phyloP scores from a whole-genome alignment of 1,284 basidiomycete genomes.

The Irpex sp. region DNA sequence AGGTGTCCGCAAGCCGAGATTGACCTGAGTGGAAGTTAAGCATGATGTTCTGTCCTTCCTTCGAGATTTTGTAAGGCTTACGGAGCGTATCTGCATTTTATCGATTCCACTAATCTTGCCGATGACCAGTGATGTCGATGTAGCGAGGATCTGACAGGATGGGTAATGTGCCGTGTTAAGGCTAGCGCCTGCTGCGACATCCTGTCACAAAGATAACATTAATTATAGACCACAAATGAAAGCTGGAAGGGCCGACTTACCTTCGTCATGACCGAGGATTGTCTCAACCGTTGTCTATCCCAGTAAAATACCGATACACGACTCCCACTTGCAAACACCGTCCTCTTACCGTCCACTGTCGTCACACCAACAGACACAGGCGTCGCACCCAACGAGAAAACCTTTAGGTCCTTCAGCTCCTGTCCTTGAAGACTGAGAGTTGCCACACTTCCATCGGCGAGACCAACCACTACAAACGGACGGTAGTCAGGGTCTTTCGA shows the following conservation, averaged over 20 bases:
- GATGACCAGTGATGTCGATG: constrained; percentile 53
- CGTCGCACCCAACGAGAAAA: constrained; percentile 62
- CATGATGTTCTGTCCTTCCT: neutral
- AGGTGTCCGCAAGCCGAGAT: constrained; percentile 67
- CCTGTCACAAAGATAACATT: constrained; percentile 37
- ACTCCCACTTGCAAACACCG: constrained; percentile 65
- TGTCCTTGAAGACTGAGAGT: constrained; percentile 49
- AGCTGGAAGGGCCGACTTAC: constrained; percentile 34
- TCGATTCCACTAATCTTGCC: constrained; percentile 68
- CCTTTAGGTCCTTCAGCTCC: constrained; percentile 49
- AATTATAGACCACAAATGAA: neutral
- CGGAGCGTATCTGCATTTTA: constrained; percentile 79
- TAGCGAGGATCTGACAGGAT: constrained; percentile 57
- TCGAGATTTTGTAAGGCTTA: constrained; percentile 31
- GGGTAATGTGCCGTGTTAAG: constrained; percentile 47
- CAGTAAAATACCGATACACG: constrained; percentile 63
- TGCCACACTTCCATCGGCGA: constrained; percentile 79
- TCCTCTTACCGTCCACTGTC: constrained; percentile 43
- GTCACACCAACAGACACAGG: constrained; percentile 62
- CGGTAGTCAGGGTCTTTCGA: constrained; percentile 33
- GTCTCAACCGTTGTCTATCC: constrained; percentile 60
- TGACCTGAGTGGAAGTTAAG: constrained; percentile 41
- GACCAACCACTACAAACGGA: constrained; percentile 71
- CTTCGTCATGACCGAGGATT: constrained; percentile 74
- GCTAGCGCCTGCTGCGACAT: constrained; percentile 51